phyloP scores from a whole-genome alignment of 257 asterid species.

The Ballota nigra region DNA sequence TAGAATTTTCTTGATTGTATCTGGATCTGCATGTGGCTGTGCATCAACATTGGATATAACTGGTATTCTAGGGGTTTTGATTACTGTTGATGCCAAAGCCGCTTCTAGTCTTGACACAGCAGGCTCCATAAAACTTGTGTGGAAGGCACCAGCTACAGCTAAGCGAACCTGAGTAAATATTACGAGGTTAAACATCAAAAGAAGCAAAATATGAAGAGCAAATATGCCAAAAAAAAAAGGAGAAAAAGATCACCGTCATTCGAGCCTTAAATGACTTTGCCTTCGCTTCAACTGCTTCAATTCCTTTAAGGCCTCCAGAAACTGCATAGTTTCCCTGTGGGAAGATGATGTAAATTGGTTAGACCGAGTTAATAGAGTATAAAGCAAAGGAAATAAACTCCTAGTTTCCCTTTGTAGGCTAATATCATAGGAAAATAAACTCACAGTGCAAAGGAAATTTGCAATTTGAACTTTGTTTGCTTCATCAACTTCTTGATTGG shows the following conservation, averaged over 20 bases:
- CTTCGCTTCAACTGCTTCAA: slow-evolving; percentile 96
- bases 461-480: slow-evolving; percentile 92
- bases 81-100: slow-evolving; percentile 75
- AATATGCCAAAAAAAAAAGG: neutral
- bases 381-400: too few species aligned
- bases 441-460: slow-evolving; percentile 90
- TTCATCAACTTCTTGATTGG: slow-evolving; percentile 92
- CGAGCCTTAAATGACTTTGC: slow-evolving; percentile 97
- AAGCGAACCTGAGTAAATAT: slow-evolving; percentile 60
- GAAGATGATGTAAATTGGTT: slow-evolving; percentile 10
- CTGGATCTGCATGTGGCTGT: slow-evolving; percentile 65
- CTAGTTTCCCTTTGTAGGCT: too few species aligned
- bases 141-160: slow-evolving; percentile 98
- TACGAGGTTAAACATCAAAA: neutral
- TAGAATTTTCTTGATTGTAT: slow-evolving; percentile 67
- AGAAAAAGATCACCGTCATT: slow-evolving; percentile 58
- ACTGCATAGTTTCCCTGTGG: slow-evolving; percentile 96
- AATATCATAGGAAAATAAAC: slow-evolving; percentile 18
- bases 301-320: slow-evolving; percentile 96
- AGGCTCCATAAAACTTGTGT: slow-evolving; percentile 92
- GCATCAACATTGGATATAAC: slow-evolving; percentile 96
- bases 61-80: slow-evolving; percentile 77
- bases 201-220: slow-evolving; percentile 4
- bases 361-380: slow-evolving; percentile 2
- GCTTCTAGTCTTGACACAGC: slow-evolving; percentile 89